A percentile compares a stretch with the other conserved stretches of the same genome.
Evolutionary conservation across 495 filamentous ascomycete genomes (phyloP).

Genomic region (Neohortaea acidophila): DNA sequence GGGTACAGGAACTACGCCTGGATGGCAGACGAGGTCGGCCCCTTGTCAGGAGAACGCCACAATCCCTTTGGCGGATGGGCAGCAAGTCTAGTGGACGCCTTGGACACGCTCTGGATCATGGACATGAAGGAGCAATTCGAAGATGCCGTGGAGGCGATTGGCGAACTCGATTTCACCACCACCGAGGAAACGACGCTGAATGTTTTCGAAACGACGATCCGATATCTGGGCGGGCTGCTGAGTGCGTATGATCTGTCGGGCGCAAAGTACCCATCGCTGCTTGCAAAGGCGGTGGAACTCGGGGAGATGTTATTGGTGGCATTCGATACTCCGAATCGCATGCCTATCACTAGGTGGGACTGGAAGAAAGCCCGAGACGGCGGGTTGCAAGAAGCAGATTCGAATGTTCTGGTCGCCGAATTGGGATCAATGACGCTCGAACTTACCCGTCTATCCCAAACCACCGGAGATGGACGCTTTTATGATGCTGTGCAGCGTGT

Average conservation of each 20-base stretch:
- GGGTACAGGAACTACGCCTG: constrained; percentile 25
- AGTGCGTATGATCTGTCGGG: constrained; percentile 27
- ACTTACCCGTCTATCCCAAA: constrained; percentile 24
- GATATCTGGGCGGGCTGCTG: constrained; percentile 27
- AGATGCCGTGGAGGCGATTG: constrained; percentile 38
- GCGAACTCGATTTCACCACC: constrained; percentile 40
- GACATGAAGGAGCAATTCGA: constrained; percentile 44
- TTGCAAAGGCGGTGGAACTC: constrained; percentile 25
- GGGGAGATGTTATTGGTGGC: constrained; percentile 27
- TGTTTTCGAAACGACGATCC: constrained; percentile 29
- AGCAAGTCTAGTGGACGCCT: constrained; percentile 44
- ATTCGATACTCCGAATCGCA: constrained; percentile 28
- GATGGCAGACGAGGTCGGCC: constrained; percentile 26
- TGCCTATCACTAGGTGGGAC: constrained; percentile 36
- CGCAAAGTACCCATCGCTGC: constrained; percentile 30
- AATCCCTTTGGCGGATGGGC: constrained; percentile 49
- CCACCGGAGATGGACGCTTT: constrained; percentile 25
- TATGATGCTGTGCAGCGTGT: constrained; percentile 25
- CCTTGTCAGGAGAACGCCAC: constrained; percentile 20
- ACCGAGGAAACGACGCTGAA: constrained; percentile 20
- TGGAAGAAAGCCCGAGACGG: constrained; percentile 31
- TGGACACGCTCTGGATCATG: constrained; percentile 53
- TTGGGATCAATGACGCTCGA: constrained; percentile 27
- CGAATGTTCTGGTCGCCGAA: constrained; percentile 27
- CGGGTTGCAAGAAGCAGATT: constrained; percentile 30